Evolutionary conservation across 805 yeast species (phyloP), one percentile per base, ranked within the genome.

Genomic region (Kodamaea kakaduensis): DNA sequence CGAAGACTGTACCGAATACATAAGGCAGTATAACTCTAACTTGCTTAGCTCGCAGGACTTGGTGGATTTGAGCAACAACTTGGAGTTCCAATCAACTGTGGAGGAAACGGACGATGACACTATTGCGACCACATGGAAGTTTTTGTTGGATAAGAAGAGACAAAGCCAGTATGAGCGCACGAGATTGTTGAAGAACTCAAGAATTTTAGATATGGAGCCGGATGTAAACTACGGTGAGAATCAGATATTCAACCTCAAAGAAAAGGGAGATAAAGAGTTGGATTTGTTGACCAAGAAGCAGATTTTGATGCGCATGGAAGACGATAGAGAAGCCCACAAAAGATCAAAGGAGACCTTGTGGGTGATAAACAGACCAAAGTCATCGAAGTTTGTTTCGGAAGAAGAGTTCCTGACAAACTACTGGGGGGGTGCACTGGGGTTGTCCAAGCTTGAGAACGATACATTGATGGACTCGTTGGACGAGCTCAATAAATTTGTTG

Each of bases 281-380:
- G 45, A 43, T 17, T 41, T 55, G 31, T 45, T 64, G 4, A 50
- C 71, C 4, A 61, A 61, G 35, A 57, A 77, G 31, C 86, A 81
- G 45, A 77, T 84, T 12, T 54, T 87, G 12, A 71, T 76, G 23
- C 65, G 97, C 41, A 87, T 90, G 81, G 97, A 90, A 54, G 89
- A 82, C 43, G 97, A 90, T 54, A 67, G 98, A 46, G 98, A 90
- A 54, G 67, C 95, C 29, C 88, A 86, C 51, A 90, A 90, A 54
- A 72, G 84, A 44, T 74, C 83, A 9, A 87, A 89, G 47, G 97
- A 90, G 50, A 75, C 72, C 8, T 66, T 78, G 15, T 87, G 96
- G 95, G 71, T 79, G 7, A 77, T 82, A 1, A 69, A 67, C 20
- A 58, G 84, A 40, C 65, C 71, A 1, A 56, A 56, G 9, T 67